phyloP scores from a whole-genome alignment of 257 asterid genomes.

The Petunia secreta region DNA sequence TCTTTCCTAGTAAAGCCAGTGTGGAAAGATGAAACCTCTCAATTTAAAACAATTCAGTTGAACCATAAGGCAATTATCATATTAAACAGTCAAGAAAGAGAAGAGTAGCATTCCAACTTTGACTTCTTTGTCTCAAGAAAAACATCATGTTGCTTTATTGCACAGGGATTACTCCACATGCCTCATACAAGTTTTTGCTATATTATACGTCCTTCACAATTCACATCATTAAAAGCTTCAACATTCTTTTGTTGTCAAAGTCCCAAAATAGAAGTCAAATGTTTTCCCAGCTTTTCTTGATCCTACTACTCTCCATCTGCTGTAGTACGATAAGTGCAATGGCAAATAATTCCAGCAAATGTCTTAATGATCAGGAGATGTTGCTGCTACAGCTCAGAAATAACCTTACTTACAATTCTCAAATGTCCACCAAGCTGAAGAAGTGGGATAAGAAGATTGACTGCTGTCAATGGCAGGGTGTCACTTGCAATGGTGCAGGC shows the following conservation, averaged over 20 bases:
- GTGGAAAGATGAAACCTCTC: neutral
- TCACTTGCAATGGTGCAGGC: constrained; percentile 45
- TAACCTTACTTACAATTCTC: constrained; percentile 51
- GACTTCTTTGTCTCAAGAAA: neutral
- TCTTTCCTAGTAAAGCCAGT: neutral
- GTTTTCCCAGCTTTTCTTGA: constrained; percentile 26
- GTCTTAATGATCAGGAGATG: constrained; percentile 41
- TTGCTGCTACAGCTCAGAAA: constrained; percentile 46
- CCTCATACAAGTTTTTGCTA: neutral
- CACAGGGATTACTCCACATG: neutral
- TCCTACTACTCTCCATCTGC: constrained; percentile 24
- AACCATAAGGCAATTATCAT: neutral
- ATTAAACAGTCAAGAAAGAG: neutral
- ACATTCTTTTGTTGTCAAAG: neutral
- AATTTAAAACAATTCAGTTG: neutral
- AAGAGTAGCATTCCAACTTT: neutral
- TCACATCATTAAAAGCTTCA: neutral
- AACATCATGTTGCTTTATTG: neutral
- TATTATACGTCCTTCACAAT: neutral
- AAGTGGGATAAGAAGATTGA: constrained; percentile 47
- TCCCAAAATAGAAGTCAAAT: constrained; percentile 34
- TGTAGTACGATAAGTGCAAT: neutral
- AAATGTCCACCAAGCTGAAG: constrained; percentile 46
- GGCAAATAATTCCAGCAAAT: constrained; percentile 39
- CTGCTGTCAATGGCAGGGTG: constrained; percentile 60